A percentile compares a stretch with the other conserved stretches of the same genome.
phyloP scores from a whole-genome alignment of 2,329 filamentous ascomycete genomes.

The Cytospora mali region DNA sequence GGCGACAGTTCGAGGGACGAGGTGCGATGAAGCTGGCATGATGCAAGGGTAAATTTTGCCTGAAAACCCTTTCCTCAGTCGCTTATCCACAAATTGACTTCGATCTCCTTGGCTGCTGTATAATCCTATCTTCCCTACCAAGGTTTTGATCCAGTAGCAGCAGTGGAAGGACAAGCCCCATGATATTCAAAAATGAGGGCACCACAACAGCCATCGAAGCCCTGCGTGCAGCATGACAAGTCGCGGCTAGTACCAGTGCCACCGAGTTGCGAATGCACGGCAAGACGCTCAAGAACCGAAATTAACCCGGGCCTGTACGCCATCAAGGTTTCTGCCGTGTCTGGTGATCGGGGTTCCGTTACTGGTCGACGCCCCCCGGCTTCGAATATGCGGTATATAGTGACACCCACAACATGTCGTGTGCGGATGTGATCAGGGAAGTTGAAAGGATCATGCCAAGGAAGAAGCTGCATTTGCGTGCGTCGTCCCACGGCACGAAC shows the following conservation, averaged over 20 bases:
- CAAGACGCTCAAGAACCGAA: background rate
- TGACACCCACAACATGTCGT: background rate
- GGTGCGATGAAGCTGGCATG: background rate
- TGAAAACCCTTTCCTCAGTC: background rate
- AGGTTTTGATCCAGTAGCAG: background rate
- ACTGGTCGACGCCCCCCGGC: slow-evolving; percentile 6
- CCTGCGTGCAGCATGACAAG: background rate
- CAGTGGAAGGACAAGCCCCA: background rate
- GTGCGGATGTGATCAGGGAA: background rate
- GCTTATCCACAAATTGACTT: background rate
- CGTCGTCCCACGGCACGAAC: background rate
- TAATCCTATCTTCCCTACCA: background rate
- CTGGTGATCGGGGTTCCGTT: background rate
- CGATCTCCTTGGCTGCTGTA: background rate
- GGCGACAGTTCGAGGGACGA: background rate
- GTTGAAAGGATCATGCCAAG: background rate
- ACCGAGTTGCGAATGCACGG: background rate
- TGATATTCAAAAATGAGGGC: background rate
- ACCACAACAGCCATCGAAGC: background rate
- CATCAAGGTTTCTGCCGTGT: background rate
- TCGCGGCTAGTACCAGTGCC: background rate
- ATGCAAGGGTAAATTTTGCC: background rate
- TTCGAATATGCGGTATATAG: background rate
- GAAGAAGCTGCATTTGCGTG: background rate
- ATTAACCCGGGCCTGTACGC: background rate